Conservation (phyloP, 495 filamentous ascomycete species). For the Aspergillus ostianus region DNA sequence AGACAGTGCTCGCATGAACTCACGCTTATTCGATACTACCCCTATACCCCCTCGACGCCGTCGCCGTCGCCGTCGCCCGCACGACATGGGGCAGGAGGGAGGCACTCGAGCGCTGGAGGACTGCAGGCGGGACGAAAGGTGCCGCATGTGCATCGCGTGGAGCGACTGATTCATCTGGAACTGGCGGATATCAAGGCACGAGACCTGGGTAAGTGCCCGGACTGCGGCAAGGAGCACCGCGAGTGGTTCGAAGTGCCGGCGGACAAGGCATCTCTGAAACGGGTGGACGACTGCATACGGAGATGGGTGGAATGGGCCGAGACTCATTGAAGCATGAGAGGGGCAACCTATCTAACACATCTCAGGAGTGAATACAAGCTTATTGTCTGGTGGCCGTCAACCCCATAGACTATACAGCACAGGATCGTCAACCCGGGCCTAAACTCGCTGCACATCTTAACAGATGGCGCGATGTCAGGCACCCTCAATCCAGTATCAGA, state of each 20-base stretch:
- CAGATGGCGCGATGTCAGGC: no score
- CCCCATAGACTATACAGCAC: not conserved
- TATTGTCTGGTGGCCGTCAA: not conserved
- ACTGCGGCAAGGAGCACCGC: conserved; percentile 82
- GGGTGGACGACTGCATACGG: conserved; percentile 80
- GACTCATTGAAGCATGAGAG: conserved; percentile 14
- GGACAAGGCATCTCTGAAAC: conserved; percentile 62
- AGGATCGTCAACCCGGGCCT: no score
- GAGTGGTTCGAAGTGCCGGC: conserved; percentile 97
- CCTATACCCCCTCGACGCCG: conserved; percentile 64
- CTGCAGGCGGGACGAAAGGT: conserved; percentile 61
- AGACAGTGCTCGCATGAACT: conserved; percentile 88
- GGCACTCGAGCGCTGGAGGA: conserved; percentile 9
- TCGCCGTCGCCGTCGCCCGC: conserved; percentile 8
- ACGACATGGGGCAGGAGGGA: not conserved
- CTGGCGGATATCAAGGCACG: conserved; percentile 65
- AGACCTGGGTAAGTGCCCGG: conserved; percentile 66
- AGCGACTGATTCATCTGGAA: conserved; percentile 88
- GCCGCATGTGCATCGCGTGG: conserved; percentile 83
- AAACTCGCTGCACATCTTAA: no score
- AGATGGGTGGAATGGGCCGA: conserved; percentile 85
- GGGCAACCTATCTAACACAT: not conserved
- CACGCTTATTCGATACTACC: conserved; percentile 87
- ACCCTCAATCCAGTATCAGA: no score
- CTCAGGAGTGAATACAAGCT: not conserved